Conservation (phyloP, 108 stramenopile genomes). For the Nitzschia sp. region DNA sequence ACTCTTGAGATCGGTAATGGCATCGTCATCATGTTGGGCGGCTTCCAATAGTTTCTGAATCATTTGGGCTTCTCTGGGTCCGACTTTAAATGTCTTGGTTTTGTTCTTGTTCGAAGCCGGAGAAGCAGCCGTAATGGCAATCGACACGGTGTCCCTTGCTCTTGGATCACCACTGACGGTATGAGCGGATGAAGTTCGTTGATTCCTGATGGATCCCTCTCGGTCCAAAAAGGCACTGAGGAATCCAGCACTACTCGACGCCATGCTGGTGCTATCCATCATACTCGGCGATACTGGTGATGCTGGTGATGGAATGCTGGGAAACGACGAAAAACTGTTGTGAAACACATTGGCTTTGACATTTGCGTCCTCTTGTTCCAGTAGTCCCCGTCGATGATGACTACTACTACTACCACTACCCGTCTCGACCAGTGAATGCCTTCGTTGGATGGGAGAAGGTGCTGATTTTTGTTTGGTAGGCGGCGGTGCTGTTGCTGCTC, state of each 20-base stretch:
- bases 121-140: background rate
- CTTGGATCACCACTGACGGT: constrained; percentile 18
- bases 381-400: background rate
- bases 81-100: constrained; percentile 10
- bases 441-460: too few species aligned
- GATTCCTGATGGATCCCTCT: background rate
- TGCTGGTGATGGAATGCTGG: background rate
- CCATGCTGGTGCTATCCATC: too few species aligned
- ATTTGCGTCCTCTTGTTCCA: too few species aligned
- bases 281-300: too few species aligned
- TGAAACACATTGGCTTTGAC: too few species aligned
- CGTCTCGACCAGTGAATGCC: too few species aligned
- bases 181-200: constrained; percentile 5
- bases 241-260: background rate
- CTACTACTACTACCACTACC: too few species aligned
- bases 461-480: too few species aligned
- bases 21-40: background rate
- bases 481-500: too few species aligned
- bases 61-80: constrained; percentile 5
- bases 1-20: too few species aligned
- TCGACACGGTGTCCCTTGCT: background rate
- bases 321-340: constrained; percentile 3
- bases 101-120: background rate
- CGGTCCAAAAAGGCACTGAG: constrained; percentile 10
- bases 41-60: constrained; percentile 17